A percentile compares a stretch with the other conserved stretches of the same genome.
Evolutionary conservation across 78 protist genomes (phyloP).

Genomic region (Pirum gemmata): DNA sequence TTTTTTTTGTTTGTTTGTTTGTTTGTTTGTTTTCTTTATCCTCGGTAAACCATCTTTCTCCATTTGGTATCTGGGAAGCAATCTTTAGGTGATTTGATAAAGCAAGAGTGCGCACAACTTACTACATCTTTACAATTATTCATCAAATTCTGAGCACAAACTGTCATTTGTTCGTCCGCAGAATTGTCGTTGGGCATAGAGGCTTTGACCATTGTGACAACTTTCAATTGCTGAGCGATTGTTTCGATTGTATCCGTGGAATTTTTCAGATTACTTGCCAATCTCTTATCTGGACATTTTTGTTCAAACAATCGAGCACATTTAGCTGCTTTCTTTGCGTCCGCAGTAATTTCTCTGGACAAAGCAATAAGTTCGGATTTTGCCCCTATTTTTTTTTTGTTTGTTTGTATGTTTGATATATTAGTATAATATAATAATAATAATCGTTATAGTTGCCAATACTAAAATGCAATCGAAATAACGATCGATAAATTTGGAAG

Average conservation of each 20-base stretch:
- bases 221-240: slow-evolving; percentile 13
- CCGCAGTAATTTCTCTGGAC: slow-evolving; percentile 14
- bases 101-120: slow-evolving; percentile 1
- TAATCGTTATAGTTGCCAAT: too few relatives aligned
- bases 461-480: too few relatives aligned
- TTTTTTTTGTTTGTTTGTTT: too few relatives aligned
- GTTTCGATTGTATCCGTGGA: slow-evolving; percentile 16
- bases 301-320: not conserved
- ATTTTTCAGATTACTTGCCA: not conserved
- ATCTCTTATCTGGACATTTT: slow-evolving; percentile 11
- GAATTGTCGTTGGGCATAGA: not conserved
- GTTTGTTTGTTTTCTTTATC: too few relatives aligned
- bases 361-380: slow-evolving; percentile 41
- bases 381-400: too few relatives aligned
- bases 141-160: slow-evolving; percentile 43
- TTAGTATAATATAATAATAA: too few relatives aligned
- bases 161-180: slow-evolving; percentile 38
- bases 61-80: not conserved
- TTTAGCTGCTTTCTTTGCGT: slow-evolving; percentile 4
- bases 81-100: not conserved
- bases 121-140: not conserved
- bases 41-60: not conserved
- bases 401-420: too few relatives aligned
- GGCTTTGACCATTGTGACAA: slow-evolving; percentile 37
- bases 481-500: too few relatives aligned